Evolutionary conservation across 2,329 filamentous ascomycete genomes (phyloP).

Genomic region (Gaeumannomyces sp.): DNA sequence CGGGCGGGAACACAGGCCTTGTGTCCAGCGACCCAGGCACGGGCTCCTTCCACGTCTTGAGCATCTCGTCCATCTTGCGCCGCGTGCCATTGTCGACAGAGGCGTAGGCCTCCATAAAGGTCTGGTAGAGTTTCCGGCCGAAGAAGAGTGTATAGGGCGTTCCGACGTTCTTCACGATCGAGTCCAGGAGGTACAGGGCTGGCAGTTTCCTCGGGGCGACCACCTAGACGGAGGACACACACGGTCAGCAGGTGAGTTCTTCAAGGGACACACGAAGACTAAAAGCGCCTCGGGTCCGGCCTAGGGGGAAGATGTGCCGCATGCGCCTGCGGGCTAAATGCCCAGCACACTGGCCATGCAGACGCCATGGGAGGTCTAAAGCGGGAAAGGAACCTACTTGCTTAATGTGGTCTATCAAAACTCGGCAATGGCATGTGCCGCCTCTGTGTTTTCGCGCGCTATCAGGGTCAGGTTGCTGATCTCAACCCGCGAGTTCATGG

Average conservation of each 20-base stretch:
- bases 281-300: background rate
- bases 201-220: constrained; percentile 85
- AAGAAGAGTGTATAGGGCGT: constrained; percentile 96
- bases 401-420: constrained; percentile 87
- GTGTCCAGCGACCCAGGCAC: constrained; percentile 89
- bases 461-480: constrained; percentile 97
- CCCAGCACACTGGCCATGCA: background rate
- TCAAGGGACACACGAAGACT: background rate
- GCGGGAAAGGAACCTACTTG: constrained; percentile 58
- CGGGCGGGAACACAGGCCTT: constrained; percentile 83
- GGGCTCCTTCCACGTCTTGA: constrained; percentile 96
- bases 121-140: constrained; percentile 82
- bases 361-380: no score
- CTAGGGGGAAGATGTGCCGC: background rate
- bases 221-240: constrained; percentile 48
- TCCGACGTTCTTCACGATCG: constrained; percentile 96
- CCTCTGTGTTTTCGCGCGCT: constrained; percentile 93
- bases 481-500: constrained; percentile 85
- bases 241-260: background rate
- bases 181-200: constrained; percentile 95
- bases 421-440: constrained; percentile 90
- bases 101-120: constrained; percentile 94
- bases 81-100: constrained; percentile 78
- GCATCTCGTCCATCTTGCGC: constrained; percentile 91
- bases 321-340: background rate